phyloP scores from a whole-genome alignment of 176 grass and related monocot genomes.

The Luzula sylvatica region DNA sequence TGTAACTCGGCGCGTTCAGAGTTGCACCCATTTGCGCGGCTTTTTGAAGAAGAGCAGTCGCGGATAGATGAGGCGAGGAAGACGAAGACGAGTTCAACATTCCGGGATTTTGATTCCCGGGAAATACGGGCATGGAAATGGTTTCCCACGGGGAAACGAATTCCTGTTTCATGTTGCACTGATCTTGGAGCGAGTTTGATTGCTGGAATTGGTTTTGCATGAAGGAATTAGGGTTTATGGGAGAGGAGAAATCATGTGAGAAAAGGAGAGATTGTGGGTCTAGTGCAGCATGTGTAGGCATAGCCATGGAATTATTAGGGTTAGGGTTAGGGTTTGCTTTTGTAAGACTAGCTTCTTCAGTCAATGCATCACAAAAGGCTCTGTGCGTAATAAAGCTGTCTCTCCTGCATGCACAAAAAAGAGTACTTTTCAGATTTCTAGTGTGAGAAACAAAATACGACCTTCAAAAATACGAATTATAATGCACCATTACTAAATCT shows the following conservation, averaged over 20 bases:
- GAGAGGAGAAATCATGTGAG: constrained; percentile 22
- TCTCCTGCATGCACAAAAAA: constrained; percentile 49
- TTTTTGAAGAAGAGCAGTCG: constrained; percentile 85
- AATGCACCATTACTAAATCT: not conserved
- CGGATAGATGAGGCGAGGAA: constrained; percentile 55
- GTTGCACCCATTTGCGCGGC: constrained; percentile 95
- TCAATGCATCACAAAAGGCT: constrained; percentile 96
- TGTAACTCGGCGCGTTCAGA: constrained; percentile 23
- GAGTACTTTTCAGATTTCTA: constrained; percentile 14
- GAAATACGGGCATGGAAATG: constrained; percentile 14
- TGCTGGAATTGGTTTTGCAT: constrained; percentile 10
- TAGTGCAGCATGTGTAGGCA: constrained; percentile 4
- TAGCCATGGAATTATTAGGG: constrained; percentile 28
- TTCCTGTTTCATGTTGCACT: constrained; percentile 48
- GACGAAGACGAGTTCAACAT: not conserved
- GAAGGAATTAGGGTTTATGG: constrained; percentile 19
- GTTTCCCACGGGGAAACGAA: constrained; percentile 30
- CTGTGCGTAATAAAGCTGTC: constrained; percentile 99
- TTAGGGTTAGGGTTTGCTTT: constrained; percentile 35
- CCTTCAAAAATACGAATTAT: not conserved
- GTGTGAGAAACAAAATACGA: constrained; percentile 4
- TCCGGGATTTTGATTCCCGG: constrained; percentile 6
- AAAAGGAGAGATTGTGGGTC: constrained; percentile 37
- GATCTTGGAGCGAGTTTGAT: constrained; percentile 9
- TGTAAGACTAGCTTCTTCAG: constrained; percentile 54